Conservation (phyloP, 2,329 filamentous ascomycete genomes). For the Pestalotiopsis sp. region DNA sequence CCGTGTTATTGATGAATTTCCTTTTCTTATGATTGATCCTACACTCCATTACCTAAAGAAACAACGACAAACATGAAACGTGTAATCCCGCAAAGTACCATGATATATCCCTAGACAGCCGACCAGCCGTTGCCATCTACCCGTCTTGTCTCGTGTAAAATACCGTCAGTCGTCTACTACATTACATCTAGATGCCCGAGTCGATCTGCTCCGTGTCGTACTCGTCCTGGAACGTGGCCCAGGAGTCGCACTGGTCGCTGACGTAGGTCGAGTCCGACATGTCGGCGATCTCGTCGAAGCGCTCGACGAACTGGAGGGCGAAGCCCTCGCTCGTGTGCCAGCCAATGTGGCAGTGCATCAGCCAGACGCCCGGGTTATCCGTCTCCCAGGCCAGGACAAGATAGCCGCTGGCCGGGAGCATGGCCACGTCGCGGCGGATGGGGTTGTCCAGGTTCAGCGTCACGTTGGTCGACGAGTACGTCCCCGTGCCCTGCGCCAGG, state of each 20-base stretch:
- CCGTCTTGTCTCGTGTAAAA: background rate
- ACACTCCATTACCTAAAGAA: no score
- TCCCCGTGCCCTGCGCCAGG: constrained; percentile 33
- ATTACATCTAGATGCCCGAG: constrained; percentile 32
- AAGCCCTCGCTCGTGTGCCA: constrained; percentile 55
- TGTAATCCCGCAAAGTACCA: background rate
- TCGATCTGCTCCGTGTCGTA: constrained; percentile 30
- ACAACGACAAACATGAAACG: no score
- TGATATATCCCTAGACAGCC: background rate
- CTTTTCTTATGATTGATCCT: no score
- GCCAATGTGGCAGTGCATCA: constrained; percentile 43
- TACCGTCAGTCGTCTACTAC: background rate
- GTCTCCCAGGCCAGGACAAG: constrained; percentile 52
- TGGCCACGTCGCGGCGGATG: constrained; percentile 50
- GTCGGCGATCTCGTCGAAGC: constrained; percentile 29
- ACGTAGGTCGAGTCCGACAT: constrained; percentile 20
- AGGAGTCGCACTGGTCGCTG: constrained; percentile 27
- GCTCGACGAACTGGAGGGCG: constrained; percentile 54
- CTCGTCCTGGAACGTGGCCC: constrained; percentile 29
- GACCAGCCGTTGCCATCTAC: background rate
- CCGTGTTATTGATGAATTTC: no score
- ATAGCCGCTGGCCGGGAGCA: constrained; percentile 48
- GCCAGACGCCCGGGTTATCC: constrained; percentile 56
- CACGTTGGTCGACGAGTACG: constrained; percentile 30
- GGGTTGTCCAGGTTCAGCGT: constrained; percentile 45